Conservation (phyloP, 2,329 filamentous ascomycete genomes). For the Cordyceps pruinosa region DNA sequence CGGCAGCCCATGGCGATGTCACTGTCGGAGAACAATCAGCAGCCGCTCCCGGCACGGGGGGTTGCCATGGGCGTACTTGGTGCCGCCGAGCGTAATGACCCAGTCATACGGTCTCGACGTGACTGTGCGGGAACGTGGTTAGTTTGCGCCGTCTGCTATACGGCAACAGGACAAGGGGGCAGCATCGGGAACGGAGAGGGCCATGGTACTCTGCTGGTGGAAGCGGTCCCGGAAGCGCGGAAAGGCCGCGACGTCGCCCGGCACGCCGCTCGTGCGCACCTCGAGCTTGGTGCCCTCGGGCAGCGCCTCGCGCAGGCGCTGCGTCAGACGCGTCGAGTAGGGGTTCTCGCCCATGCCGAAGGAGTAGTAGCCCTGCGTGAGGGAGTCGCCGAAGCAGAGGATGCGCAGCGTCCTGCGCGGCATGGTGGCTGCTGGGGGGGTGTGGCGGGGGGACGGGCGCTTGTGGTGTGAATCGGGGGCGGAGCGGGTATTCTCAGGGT, state of each 20-base stretch:
- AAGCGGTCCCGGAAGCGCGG: constrained; percentile 26
- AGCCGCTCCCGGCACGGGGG: not conserved
- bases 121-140: no score
- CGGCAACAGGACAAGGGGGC: no score
- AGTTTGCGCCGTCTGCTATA: no score
- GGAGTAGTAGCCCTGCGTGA: constrained; percentile 49
- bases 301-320: constrained; percentile 40
- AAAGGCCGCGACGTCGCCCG: constrained; percentile 43
- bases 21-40: constrained; percentile 24
- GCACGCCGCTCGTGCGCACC: constrained; percentile 42
- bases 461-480: not conserved
- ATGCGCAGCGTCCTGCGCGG: constrained; percentile 38
- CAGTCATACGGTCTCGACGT: constrained; percentile 41
- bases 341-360: constrained; percentile 41
- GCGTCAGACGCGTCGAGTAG: constrained; percentile 43
- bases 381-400: constrained; percentile 59
- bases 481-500: no score
- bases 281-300: constrained; percentile 32
- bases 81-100: constrained; percentile 57
- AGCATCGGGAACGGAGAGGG: not conserved
- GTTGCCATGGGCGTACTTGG: constrained; percentile 50
- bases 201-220: constrained; percentile 29
- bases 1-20: constrained; percentile 41
- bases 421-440: no score
- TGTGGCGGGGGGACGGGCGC: not conserved